Evolutionary conservation across 352 stramenopile species (phyloP).

Genomic region (Pythium brachiatum): DNA sequence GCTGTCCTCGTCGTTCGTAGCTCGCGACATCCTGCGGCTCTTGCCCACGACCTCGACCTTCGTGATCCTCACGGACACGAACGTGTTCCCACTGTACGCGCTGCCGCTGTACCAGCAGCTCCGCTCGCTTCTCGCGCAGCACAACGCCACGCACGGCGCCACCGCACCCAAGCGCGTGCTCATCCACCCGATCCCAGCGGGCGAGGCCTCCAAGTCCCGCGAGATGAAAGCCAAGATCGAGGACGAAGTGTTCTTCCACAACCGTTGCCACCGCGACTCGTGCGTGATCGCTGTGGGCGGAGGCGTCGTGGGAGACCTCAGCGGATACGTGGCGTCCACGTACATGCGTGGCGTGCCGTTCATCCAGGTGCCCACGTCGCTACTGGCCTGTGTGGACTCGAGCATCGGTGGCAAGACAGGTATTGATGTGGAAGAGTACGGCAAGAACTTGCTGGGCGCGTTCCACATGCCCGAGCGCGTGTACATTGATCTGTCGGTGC

Average conservation of each 20-base stretch:
- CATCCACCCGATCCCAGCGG: conserved; percentile 54
- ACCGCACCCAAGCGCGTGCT: conserved; percentile 47
- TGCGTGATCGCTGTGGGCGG: conserved; percentile 91
- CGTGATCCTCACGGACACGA: conserved; percentile 78
- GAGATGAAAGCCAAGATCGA: conserved; percentile 80
- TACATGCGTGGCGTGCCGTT: conserved; percentile 94
- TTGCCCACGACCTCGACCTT: conserved; percentile 67
- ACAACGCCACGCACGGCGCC: conserved; percentile 19
- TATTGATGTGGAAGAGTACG: conserved; percentile 91
- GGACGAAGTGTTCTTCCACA: conserved; percentile 77
- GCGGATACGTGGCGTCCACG: conserved; percentile 96
- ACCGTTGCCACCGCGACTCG: conserved; percentile 80
- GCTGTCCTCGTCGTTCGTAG: conserved; percentile 59
- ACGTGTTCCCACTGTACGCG: conserved; percentile 74
- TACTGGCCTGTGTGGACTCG: conserved; percentile 99
- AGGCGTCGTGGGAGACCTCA: conserved; percentile 97
- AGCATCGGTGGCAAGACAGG: conserved; percentile 98
- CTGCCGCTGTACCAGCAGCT: conserved; percentile 52
- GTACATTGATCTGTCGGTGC: conserved; percentile 93
- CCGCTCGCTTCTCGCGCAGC: conserved; percentile 27
- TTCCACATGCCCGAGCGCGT: conserved; percentile 98
- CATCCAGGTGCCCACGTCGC: conserved; percentile 94
- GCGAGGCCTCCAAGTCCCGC: conserved; percentile 77
- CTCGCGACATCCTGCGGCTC: conserved; percentile 54
- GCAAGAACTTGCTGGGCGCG: conserved; percentile 98